These are phyloP conservation scores for Waitea zeae DNA, from an alignment of 1,284 basidiomycete genomes.

Conservation along the genomic window DNA sequence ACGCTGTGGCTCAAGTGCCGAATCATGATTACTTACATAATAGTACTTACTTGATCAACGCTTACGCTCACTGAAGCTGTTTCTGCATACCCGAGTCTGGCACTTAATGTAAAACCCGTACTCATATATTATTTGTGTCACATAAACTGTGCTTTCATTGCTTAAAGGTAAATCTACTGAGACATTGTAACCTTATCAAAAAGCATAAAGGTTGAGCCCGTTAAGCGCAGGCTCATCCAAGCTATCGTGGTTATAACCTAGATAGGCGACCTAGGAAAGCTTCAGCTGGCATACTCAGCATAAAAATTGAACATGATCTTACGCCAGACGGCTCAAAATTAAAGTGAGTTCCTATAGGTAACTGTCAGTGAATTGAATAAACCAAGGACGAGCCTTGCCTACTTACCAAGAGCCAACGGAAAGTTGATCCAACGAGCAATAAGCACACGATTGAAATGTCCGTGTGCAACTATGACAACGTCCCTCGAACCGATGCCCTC, in stretches of 20 bases:
- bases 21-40: no score
- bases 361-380: conserved; percentile 1
- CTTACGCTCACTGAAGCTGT: no score
- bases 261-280: conserved; percentile 35
- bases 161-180: no score
- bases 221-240: conserved; percentile 64
- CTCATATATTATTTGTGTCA: no score
- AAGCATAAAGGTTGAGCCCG: conserved; percentile 58
- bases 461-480: conserved; percentile 64
- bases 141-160: no score
- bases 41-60: no score
- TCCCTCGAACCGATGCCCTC: conserved; percentile 46
- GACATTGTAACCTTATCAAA: no score
- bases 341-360: conserved; percentile 48
- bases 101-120: no score
- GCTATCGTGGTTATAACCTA: conserved; percentile 61
- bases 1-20: no score
- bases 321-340: conserved; percentile 71
- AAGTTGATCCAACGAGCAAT: conserved; percentile 70
- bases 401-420: conserved; percentile 43
- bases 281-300: not conserved
- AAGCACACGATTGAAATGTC: conserved; percentile 74
- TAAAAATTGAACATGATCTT: conserved; percentile 12
- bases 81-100: no score
- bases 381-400: conserved; percentile 4